phyloP scores from a whole-genome alignment of 257 asterid species.

The Nicotiana noctiflora region DNA sequence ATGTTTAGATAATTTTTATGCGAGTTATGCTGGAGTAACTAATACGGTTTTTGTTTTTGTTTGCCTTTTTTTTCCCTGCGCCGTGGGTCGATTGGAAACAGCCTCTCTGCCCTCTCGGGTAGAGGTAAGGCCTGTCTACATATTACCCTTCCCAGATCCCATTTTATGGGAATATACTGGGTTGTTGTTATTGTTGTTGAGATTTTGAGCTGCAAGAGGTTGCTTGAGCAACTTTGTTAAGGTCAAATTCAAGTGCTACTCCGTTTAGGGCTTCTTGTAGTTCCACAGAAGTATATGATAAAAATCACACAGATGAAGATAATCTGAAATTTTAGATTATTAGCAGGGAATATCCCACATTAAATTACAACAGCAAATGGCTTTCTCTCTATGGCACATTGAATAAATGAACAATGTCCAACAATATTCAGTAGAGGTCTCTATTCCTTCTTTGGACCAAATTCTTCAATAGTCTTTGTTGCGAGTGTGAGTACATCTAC shows the following conservation, averaged over 20 bases:
- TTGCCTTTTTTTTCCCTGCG: no score
- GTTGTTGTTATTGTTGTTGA: no score
- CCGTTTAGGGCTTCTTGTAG: neutral
- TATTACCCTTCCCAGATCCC: no score
- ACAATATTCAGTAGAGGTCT: neutral
- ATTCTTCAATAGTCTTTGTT: slow-evolving; percentile 69
- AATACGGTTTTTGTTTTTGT: no score
- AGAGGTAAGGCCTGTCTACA: no score
- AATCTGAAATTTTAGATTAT: neutral
- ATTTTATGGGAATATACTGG: no score
- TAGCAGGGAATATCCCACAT: neutral
- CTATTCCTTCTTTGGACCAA: slow-evolving; percentile 33
- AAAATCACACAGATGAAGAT: neutral
- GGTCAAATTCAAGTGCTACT: neutral
- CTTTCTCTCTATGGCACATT: neutral
- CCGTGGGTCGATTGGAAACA: no score
- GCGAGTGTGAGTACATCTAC: slow-evolving; percentile 79
- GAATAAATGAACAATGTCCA: neutral
- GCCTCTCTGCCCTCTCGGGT: no score
- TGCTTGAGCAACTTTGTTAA: neutral
- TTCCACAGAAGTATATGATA: neutral
- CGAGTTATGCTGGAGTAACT: no score
- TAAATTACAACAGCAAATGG: neutral
- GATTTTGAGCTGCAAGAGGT: neutral
- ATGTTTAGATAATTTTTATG: no score